Base-by-base conservation (phyloP, 169 alveolate genomes). In the Fabrea salina region DNA sequence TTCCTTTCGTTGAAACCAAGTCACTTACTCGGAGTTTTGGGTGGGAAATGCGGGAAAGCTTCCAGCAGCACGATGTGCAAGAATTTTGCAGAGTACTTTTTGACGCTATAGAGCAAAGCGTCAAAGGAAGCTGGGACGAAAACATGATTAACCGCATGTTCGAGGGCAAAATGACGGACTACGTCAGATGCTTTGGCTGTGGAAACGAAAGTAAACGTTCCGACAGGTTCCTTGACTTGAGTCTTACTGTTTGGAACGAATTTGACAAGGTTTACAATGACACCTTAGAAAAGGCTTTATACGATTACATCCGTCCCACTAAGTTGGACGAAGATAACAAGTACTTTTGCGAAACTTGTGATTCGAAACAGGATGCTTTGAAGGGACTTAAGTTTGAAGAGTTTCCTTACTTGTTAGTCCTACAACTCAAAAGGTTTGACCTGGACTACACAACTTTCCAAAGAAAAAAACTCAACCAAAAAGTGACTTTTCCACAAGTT, bases 41-140 rank as follows among this genome's bases (percentile, higher is more conserved):
- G 71, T 94, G 97, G 97, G 93, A 86, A 64, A 30, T 76, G 3
- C 67, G 80, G 39, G 89, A 89, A 40, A 86, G 87, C 22, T 88
- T 85, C 35, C 83, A 92, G 68, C 90, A 94, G 77, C 96, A 94
- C 57, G 97, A 94, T 68, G 88, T 90, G 16, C 86, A 94, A 80
- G 97, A 92, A 75, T 89, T 92, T 77, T 89, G 95, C 71, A 66
- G 95, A 67, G 93, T 88, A 13, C 83, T 94, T 40, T 91, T 94
- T 68, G 95, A 94, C 77, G 97, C 97, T 5, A 87, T 94, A 22
- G 96, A 94, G 75, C 53, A 88, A 49, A 84, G 93, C 57, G 82
- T 85, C 66, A 51, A 75, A 43, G 88, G 89, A 5, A 80, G 83
- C 49, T 86, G 87, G 4, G 41, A 82, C 30, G 76, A 70, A 40